Evolutionary conservation across 106 monocot genomes (phyloP).

Genomic region (Dactylorhiza incarnata): DNA sequence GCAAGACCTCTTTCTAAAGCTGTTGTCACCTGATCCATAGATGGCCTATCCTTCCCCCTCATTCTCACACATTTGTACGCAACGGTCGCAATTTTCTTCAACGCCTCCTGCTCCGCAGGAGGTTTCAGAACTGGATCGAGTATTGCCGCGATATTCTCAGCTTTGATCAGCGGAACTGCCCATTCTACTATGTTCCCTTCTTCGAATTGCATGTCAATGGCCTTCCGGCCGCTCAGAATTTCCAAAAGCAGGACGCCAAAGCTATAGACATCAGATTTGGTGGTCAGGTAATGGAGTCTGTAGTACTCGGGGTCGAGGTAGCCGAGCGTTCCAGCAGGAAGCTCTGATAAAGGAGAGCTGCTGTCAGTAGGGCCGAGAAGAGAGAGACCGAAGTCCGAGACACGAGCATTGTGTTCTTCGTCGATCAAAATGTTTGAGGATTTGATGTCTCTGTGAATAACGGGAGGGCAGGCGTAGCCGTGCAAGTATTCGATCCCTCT

Average conservation of each 20-base stretch:
- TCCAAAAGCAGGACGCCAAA: slow-evolving; percentile 93
- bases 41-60: slow-evolving; percentile 90
- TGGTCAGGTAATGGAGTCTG: slow-evolving; percentile 91
- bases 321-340: slow-evolving; percentile 92
- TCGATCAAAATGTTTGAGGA: slow-evolving; percentile 98
- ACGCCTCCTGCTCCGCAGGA: slow-evolving; percentile 55
- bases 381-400: slow-evolving; percentile 93
- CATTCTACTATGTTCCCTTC: slow-evolving; percentile 96
- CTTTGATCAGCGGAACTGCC: slow-evolving; percentile 85
- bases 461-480: slow-evolving; percentile 97
- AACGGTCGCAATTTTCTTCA: slow-evolving; percentile 59
- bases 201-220: slow-evolving; percentile 90
- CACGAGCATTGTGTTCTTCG: slow-evolving; percentile 93
- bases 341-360: slow-evolving; percentile 73
- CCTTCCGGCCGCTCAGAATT: slow-evolving; percentile 87
- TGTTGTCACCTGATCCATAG: slow-evolving; percentile 96
- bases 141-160: slow-evolving; percentile 45
- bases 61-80: slow-evolving; percentile 92
- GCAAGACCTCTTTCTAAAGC: slow-evolving; percentile 75
- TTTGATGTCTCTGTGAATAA: slow-evolving; percentile 97
- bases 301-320: slow-evolving; percentile 99
- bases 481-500: slow-evolving; percentile 96
- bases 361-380: slow-evolving; percentile 76
- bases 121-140: slow-evolving; percentile 67
- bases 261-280: slow-evolving; percentile 97